Evolutionary conservation across 2,329 filamentous ascomycete genomes (phyloP), one percentile per base, ranked within the genome.

Genomic region (Aspergillus arachidicola): DNA sequence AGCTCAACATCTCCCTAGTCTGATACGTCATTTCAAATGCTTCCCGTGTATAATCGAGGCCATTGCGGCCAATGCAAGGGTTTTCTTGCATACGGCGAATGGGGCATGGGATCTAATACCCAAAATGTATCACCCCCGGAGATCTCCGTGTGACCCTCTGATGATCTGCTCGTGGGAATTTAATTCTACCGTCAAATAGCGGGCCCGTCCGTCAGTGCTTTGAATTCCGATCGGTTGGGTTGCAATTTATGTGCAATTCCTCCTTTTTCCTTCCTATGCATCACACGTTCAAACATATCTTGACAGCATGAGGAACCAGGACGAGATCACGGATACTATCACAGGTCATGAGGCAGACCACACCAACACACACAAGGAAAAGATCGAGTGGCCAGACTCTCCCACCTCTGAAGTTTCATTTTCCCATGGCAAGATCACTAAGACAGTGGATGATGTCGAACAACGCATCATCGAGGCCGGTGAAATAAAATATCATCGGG

Each of bases 401-500:
- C 46, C 46, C 14, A 5, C 46, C 16, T 50, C 46, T 26, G 23
- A 16, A 7, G 46, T 4, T 30, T 50, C 46, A 10, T 28, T 50
- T 26, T 50, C 46, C 6, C 46, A 50, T 30, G 46, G 46, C 23
- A 50, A 19, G 6, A 28, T 50, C 16, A 48, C 23, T 0, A 19
- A 50, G 26, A 7, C 4, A 4, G 14, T 28, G 6, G 19, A 30
- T 16, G 46, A 50, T 50, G 46, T n/a, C 14, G 46, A 50, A 19
- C 46, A 50, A n/a, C 46, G 16, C 26, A 50, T 50, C 14, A 30
- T 30, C 7, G 46, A 50, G 9, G 46, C 46, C 26, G 55, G 55
- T 21, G 55, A 57, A 23, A 26, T 26, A 21, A 67, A 64, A 50
- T 68, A 64, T 43, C 61, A 59, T 34, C 63, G 64, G 21, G 72